A percentile compares a stretch with the other conserved stretches of the same genome.
phyloP scores from a whole-genome alignment of 768 basidiomycete genomes.

The Guyanaporus albipodus region DNA sequence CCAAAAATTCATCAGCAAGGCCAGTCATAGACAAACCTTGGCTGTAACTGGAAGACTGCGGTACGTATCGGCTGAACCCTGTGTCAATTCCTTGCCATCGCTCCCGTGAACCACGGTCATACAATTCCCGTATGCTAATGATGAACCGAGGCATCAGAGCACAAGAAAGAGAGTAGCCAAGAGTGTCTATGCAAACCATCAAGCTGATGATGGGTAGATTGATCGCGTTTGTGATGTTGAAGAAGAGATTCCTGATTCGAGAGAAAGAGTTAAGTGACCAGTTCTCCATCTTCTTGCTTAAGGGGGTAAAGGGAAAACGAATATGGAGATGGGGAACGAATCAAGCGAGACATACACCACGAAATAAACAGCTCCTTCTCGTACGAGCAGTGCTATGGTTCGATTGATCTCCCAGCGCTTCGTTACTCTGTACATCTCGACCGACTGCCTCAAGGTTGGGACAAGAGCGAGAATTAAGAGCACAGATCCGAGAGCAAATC shows the following conservation, averaged over 20 bases:
- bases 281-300: too few species aligned
- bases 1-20: too few species aligned
- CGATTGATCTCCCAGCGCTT: constrained; percentile 7
- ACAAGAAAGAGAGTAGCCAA: too few species aligned
- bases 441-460: neutral
- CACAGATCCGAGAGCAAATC: neutral
- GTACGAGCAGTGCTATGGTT: constrained; percentile 1
- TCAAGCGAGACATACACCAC: constrained; percentile 4
- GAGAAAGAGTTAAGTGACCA: neutral
- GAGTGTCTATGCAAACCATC: neutral
- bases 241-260: constrained; percentile 3
- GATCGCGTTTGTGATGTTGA: neutral
- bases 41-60: too few species aligned
- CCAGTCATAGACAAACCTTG: too few species aligned
- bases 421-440: constrained; percentile 7
- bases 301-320: too few species aligned
- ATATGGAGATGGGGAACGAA: too few species aligned
- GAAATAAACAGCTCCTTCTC: constrained; percentile 15
- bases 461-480: constrained; percentile 4
- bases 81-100: too few species aligned
- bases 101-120: too few species aligned
- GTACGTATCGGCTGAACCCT: too few species aligned
- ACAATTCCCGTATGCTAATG: too few species aligned
- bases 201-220: neutral
- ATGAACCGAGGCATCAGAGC: too few species aligned